Percentiles rank a stretch among this genome's conserved stretches.
phyloP scores from a whole-genome alignment of 2,329 filamentous ascomycete genomes.

The Fonsecaea multimorphosa region DNA sequence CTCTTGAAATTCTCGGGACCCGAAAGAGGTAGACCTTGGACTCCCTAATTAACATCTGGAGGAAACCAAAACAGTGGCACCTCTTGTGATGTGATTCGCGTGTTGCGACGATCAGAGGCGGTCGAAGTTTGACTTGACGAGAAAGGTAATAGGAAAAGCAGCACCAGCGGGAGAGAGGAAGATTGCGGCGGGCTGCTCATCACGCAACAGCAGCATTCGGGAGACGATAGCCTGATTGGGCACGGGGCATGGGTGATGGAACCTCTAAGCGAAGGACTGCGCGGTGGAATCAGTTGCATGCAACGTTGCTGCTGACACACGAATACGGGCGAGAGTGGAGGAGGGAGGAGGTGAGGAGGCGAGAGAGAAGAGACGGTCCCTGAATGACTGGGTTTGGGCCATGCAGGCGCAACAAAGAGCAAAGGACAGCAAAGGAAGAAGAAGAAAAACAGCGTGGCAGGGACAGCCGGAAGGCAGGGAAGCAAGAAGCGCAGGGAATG shows the following conservation, averaged over 20 bases:
- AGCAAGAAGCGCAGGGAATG: too few species aligned
- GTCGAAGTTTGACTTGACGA: background rate
- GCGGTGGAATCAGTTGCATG: slow-evolving; percentile 4
- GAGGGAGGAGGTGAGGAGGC: slow-evolving; percentile 1
- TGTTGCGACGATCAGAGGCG: background rate
- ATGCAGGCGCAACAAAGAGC: background rate
- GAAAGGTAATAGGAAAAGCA: slow-evolving; percentile 5
- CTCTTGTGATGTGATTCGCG: background rate
- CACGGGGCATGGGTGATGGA: background rate
- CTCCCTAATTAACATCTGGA: too few species aligned
- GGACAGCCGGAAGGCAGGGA: background rate
- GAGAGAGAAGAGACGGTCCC: slow-evolving; percentile 1
- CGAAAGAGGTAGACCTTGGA: too few species aligned
- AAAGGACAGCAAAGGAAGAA: background rate
- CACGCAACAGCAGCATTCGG: slow-evolving; percentile 5
- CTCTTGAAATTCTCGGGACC: background rate
- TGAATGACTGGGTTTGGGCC: background rate
- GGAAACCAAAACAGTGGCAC: background rate
- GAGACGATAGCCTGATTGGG: slow-evolving; percentile 25
- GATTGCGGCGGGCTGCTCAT: background rate
- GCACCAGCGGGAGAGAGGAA: background rate
- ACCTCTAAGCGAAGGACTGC: background rate
- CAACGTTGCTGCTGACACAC: slow-evolving; percentile 14
- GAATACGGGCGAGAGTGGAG: slow-evolving; percentile 5
- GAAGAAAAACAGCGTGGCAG: background rate